Base-by-base conservation (phyloP, 2,329 filamentous ascomycete species). In the Paracoccidioides lutzii region DNA sequence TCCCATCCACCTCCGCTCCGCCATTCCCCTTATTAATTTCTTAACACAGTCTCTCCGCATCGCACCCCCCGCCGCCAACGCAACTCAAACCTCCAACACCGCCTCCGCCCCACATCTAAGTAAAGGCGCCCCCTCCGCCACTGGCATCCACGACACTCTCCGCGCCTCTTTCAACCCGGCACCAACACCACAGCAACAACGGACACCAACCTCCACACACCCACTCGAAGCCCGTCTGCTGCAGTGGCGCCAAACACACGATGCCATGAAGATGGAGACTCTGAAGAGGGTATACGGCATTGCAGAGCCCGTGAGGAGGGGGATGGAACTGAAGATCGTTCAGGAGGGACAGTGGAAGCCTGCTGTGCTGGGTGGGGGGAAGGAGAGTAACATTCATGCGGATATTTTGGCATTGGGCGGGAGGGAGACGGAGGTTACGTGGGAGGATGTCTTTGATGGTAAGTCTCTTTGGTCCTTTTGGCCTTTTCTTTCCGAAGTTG, bases 261-360 rank as follows among this genome's bases (percentile, higher is more conserved):
- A 95, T 65, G 71, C 77, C 38, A 74, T 95, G 69, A 93, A 94
- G 74, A 93, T 95, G 87, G 84, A 90, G 75, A 80, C 83, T 53
- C 81, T 97, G 65, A 84, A 89, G 61, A 87, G 89, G 62, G 84
- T 88, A 49, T 97, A 90, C 71, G 93, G 93, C 61, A 85, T 96
- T 65, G 88, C 87, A 32, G 93, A 97, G 80, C 93, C 93, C 3
- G 83, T 97, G 65, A 83, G 90, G 56, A 83, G 91, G 55, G 88
- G 85, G 59, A 96, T 98, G 93, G 93, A 98, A 78, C 79, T 95
- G 70, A 88, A 89, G 81, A 91, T 95, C 68, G 84, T 88, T 15
- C 76, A 82, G 59, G 83, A 85, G 58, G 85, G 88, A 61, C 70
- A 67, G 71, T 95, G 90, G 85, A 80, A 83, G 65, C 89, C 89